These are phyloP conservation scores for Fraxinus angustifolia DNA, from an alignment of 305 asterid species.

Conservation along the genomic window DNA sequence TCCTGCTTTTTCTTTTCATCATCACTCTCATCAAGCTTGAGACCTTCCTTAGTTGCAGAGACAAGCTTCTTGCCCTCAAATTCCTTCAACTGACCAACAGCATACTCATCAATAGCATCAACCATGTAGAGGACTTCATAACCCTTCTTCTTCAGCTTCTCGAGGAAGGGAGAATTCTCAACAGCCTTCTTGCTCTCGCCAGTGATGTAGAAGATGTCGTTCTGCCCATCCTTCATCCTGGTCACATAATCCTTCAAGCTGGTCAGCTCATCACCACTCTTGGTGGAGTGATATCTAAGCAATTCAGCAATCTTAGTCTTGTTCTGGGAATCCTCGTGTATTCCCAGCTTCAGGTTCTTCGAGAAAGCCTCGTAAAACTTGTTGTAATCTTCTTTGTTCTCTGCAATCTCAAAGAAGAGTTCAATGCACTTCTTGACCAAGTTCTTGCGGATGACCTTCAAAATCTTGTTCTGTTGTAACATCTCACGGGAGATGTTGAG, in stretches of 20 bases:
- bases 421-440: constrained; percentile 70
- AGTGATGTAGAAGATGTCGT: constrained; percentile 29
- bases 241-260: constrained; percentile 36
- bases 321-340: constrained; percentile 35
- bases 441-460: constrained; percentile 69
- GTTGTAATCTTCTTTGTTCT: constrained; percentile 69
- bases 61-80: constrained; percentile 74
- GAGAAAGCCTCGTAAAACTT: constrained; percentile 70
- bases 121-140: constrained; percentile 35
- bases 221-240: constrained; percentile 38
- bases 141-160: constrained; percentile 35
- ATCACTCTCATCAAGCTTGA: constrained; percentile 30
- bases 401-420: constrained; percentile 65
- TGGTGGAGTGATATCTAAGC: constrained; percentile 46
- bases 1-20: constrained; percentile 27
- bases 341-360: constrained; percentile 47
- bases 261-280: constrained; percentile 50
- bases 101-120: constrained; percentile 38
- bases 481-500: constrained; percentile 41
- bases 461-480: constrained; percentile 63
- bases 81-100: constrained; percentile 33
- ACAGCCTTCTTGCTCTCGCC: constrained; percentile 39
- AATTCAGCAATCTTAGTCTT: constrained; percentile 32
- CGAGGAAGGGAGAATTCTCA: constrained; percentile 39
- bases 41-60: constrained; percentile 56